phyloP scores from a whole-genome alignment of 257 asterid genomes.

The Gentiana dahurica region DNA sequence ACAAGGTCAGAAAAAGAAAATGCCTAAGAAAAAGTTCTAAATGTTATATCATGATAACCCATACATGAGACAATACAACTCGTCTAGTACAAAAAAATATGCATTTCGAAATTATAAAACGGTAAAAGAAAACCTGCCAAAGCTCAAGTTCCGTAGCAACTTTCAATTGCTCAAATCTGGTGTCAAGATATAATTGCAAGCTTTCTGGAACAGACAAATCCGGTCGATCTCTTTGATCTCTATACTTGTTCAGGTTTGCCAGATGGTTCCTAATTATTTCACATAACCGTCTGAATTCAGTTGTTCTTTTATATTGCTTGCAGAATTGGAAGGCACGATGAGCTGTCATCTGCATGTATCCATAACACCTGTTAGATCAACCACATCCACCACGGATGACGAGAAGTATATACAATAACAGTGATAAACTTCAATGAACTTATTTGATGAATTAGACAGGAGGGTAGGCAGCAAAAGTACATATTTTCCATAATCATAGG shows the following conservation, averaged over 20 bases:
- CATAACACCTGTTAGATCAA: too few species aligned
- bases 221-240: conserved; percentile 39
- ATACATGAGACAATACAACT: too few species aligned
- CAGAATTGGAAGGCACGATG: conserved; percentile 38
- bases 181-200: conserved; percentile 32
- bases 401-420: too few species aligned
- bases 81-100: too few species aligned
- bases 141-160: conserved; percentile 32
- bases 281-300: conserved; percentile 30
- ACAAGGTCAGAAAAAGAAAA: too few species aligned
- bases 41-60: too few species aligned
- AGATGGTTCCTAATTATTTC: conserved; percentile 37
- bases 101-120: background rate
- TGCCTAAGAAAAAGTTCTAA: too few species aligned
- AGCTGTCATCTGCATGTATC: conserved; percentile 23
- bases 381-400: too few species aligned
- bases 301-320: conserved; percentile 31
- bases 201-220: conserved; percentile 35
- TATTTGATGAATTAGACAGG: background rate
- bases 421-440: too few species aligned
- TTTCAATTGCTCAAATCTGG: conserved; percentile 36
- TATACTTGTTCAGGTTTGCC: conserved; percentile 31
- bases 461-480: background rate
- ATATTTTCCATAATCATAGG: too few species aligned
- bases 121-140: conserved; percentile 24